Evolutionary conservation across 1,284 basidiomycete genomes (phyloP).

Genomic region (Sporisorium scitamineum): DNA sequence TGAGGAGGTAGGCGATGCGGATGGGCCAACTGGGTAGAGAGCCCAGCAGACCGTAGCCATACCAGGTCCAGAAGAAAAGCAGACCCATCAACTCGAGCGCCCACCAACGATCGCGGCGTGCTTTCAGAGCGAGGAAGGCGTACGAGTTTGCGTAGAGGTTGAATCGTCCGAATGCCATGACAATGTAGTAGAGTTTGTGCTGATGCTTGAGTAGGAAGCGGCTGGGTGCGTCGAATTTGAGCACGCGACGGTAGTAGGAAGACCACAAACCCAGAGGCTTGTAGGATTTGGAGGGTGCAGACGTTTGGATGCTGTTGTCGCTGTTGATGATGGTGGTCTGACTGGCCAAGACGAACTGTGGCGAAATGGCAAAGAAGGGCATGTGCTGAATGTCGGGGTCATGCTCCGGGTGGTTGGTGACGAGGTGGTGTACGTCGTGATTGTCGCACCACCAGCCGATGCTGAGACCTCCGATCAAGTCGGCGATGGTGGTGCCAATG

Average conservation of each 20-base stretch:
- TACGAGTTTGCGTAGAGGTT: slow-evolving; percentile 95
- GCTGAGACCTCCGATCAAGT: slow-evolving; percentile 91
- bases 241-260: slow-evolving; percentile 91
- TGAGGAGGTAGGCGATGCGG: slow-evolving; percentile 78
- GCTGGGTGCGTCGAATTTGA: slow-evolving; percentile 82
- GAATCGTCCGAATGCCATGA: slow-evolving; percentile 92
- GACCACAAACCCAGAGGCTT: slow-evolving; percentile 77
- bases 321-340: slow-evolving; percentile 37
- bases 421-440: slow-evolving; percentile 96
- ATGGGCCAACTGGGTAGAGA: slow-evolving; percentile 78
- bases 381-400: slow-evolving; percentile 90
- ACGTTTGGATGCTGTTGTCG: neutral
- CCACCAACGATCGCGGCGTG: slow-evolving; percentile 68
- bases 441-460: slow-evolving; percentile 99
- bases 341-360: slow-evolving; percentile 75
- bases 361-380: slow-evolving; percentile 94
- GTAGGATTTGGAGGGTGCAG: neutral
- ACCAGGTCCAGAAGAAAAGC: slow-evolving; percentile 84
- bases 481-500: slow-evolving; percentile 82
- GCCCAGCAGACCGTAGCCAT: slow-evolving; percentile 73
- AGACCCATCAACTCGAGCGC: slow-evolving; percentile 77
- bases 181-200: slow-evolving; percentile 91
- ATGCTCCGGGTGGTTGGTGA: slow-evolving; percentile 97
- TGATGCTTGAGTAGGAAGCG: slow-evolving; percentile 81
- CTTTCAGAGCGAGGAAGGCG: slow-evolving; percentile 76